Evolutionary conservation across 805 yeast genomes (phyloP).

Genomic region (Yamadazyma paraphyllophila): DNA sequence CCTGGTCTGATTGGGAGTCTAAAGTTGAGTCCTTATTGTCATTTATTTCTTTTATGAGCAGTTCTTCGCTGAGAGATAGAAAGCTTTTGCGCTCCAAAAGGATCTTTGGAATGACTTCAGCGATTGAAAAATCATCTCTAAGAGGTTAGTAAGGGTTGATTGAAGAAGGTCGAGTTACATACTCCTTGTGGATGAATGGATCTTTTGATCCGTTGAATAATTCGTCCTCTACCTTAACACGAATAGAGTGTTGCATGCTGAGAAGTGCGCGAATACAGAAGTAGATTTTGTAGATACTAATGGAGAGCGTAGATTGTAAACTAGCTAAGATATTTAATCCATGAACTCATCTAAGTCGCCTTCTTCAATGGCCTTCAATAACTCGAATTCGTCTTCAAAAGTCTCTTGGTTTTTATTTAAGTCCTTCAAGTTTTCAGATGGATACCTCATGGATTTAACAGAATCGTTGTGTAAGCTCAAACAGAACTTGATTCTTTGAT

Average conservation of each 20-base stretch:
- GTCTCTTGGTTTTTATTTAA: constrained; percentile 27
- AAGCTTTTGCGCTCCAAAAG: constrained; percentile 61
- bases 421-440: constrained; percentile 39
- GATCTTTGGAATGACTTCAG: constrained; percentile 58
- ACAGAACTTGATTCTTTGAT: constrained; percentile 92
- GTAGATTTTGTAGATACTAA: too few species aligned
- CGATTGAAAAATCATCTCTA: constrained; percentile 44
- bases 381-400: constrained; percentile 41
- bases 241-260: constrained; percentile 4
- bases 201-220: constrained; percentile 32
- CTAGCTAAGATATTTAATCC: constrained; percentile 27
- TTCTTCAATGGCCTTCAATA: constrained; percentile 50
- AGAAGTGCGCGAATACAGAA: background rate
- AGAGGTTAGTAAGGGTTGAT: constrained; percentile 10
- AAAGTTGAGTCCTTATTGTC: background rate
- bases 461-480: constrained; percentile 86
- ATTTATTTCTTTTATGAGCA: constrained; percentile 40
- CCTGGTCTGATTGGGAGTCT: background rate
- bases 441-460: constrained; percentile 94
- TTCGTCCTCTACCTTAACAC: constrained; percentile 22
- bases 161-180: constrained; percentile 15
- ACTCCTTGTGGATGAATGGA: constrained; percentile 41
- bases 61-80: constrained; percentile 54
- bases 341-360: constrained; percentile 53
- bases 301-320: too few species aligned